These are phyloP conservation scores for Talaromyces sp. DNA, from an alignment of 2,329 filamentous ascomycete genomes.

Conservation along the genomic window DNA sequence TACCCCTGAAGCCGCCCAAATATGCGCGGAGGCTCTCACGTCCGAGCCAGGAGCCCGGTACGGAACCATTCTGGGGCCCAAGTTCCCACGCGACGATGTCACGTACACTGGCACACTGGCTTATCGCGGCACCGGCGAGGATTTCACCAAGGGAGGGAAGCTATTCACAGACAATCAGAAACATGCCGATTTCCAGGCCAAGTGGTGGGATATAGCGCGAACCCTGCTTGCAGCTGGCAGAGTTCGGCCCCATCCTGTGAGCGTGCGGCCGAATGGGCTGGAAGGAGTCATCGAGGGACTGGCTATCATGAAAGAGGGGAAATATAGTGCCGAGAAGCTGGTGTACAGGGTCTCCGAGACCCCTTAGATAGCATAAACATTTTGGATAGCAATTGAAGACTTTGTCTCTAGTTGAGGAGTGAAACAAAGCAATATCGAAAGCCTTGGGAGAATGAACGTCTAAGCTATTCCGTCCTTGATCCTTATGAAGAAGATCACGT, in stretches of 20 bases:
- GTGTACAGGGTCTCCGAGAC: conserved; percentile 10
- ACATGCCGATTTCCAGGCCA: conserved; percentile 7
- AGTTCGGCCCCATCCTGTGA: conserved; percentile 5
- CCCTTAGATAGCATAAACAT: not conserved
- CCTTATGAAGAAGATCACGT: not conserved
- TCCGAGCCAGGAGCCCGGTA: conserved; percentile 7
- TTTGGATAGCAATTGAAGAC: not conserved
- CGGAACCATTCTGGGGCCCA: not conserved
- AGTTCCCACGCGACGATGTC: conserved; percentile 9
- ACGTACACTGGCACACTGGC: conserved; percentile 4
- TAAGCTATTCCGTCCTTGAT: too few relatives aligned
- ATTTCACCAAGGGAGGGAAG: not conserved
- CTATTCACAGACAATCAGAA: conserved; percentile 1
- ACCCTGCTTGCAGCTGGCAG: conserved; percentile 7
- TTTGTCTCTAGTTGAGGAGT: not conserved
- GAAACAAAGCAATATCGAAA: not conserved
- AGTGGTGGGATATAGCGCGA: conserved; percentile 6
- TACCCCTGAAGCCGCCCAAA: not conserved
- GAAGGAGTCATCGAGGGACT: conserved; percentile 9
- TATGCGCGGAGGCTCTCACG: conserved; percentile 8
- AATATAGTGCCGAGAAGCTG: conserved; percentile 9
- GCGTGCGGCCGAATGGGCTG: conserved; percentile 8
- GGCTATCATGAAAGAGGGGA: conserved; percentile 3
- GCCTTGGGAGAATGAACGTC: too few relatives aligned
- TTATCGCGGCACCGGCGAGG: conserved; percentile 6